These are phyloP conservation scores for Pelargonium australe DNA, from an alignment of 441 rosid genomes.

Conservation along the genomic window DNA sequence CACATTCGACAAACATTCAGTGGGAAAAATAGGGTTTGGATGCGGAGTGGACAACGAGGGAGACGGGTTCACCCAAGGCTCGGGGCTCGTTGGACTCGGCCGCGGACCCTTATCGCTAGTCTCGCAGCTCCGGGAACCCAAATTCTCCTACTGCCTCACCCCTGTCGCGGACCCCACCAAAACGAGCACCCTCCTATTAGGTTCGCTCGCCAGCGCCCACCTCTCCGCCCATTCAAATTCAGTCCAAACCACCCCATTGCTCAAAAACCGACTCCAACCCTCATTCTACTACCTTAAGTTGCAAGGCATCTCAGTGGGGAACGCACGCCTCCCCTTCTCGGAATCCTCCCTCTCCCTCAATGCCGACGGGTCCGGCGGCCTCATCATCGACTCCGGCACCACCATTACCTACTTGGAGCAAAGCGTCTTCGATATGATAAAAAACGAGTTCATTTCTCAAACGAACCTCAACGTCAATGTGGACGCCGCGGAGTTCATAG, in stretches of 20 bases:
- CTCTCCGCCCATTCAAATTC: constrained; percentile 9
- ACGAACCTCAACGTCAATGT: constrained; percentile 40
- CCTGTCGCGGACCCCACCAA: constrained; percentile 34
- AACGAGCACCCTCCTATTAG: constrained; percentile 47
- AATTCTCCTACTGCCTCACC: constrained; percentile 58
- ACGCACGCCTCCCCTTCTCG: constrained; percentile 35
- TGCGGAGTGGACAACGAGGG: constrained; percentile 82
- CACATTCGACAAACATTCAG: constrained; percentile 48
- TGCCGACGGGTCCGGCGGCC: constrained; percentile 55
- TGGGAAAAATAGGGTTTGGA: constrained; percentile 59
- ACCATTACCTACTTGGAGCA: constrained; percentile 53
- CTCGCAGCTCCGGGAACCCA: constrained; percentile 48
- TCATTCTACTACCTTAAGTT: constrained; percentile 63
- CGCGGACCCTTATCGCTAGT: constrained; percentile 59
- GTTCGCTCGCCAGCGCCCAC: constrained; percentile 29
- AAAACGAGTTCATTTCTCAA: constrained; percentile 39
- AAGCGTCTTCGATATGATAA: constrained; percentile 37
- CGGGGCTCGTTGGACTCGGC: constrained; percentile 88
- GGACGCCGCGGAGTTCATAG: constrained; percentile 44
- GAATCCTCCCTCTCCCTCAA: constrained; percentile 45
- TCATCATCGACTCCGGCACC: constrained; percentile 67
- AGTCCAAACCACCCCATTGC: constrained; percentile 38
- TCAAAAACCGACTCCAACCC: constrained; percentile 44
- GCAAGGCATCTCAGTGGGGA: constrained; percentile 56
- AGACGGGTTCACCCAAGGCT: constrained; percentile 70